phyloP scores from a whole-genome alignment of 164 flowering plant species.

The Cinnamomum chago region DNA sequence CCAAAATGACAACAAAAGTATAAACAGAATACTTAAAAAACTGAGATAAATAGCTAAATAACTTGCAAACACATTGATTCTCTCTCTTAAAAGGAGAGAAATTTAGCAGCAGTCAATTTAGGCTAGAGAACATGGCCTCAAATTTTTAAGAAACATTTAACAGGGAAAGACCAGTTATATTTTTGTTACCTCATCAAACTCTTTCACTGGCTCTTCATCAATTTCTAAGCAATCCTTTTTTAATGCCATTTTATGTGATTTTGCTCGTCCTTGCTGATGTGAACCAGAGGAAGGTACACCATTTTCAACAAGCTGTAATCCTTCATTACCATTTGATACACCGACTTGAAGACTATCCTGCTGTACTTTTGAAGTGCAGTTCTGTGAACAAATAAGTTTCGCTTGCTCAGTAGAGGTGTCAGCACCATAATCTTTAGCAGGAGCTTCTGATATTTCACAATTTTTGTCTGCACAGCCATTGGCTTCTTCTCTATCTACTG shows the following conservation, averaged over 20 bases:
- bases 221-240: neutral
- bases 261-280: constrained; percentile 5
- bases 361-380: constrained; percentile 9
- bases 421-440: constrained; percentile 13
- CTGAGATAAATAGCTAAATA: neutral
- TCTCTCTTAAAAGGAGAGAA: neutral
- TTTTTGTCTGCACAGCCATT: constrained; percentile 27
- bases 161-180: neutral
- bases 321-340: constrained; percentile 18
- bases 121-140: neutral
- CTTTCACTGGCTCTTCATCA: constrained; percentile 14
- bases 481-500: constrained; percentile 24
- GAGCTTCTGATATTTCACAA: constrained; percentile 29
- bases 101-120: neutral
- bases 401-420: constrained; percentile 11
- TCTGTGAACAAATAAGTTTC: constrained; percentile 11
- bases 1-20: neutral
- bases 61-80: neutral
- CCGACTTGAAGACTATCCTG: constrained; percentile 17
- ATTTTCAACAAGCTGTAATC: constrained; percentile 18
- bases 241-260: constrained; percentile 2
- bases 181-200: constrained; percentile 14
- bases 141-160: neutral
- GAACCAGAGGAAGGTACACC: constrained; percentile 11
- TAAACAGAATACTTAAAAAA: neutral